Evolutionary conservation across 805 yeast genomes (phyloP).

Genomic region (Suhomyces vadensis): DNA sequence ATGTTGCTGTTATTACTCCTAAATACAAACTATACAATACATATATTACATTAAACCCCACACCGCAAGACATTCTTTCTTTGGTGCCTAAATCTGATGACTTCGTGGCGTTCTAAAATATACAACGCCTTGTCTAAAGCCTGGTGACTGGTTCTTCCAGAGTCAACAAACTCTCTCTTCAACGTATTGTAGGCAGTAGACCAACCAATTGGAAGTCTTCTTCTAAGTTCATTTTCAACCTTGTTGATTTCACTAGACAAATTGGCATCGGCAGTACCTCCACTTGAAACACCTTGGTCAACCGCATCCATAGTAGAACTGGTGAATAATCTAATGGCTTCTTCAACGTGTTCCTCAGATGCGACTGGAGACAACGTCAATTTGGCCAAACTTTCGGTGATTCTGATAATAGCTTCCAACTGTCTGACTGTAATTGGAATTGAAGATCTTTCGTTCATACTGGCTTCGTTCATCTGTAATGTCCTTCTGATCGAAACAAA

Average conservation of each 20-base stretch:
- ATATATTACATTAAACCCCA: constrained; percentile 48
- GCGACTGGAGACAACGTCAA: constrained; percentile 81
- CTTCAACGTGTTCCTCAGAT: constrained; percentile 86
- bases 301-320: constrained; percentile 99
- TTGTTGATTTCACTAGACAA: constrained; percentile 68
- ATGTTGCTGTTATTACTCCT: not conserved
- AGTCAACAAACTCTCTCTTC: constrained; percentile 75
- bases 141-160: constrained; percentile 59
- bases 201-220: constrained; percentile 95
- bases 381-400: constrained; percentile 91
- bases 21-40: constrained; percentile 2
- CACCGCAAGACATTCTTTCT: constrained; percentile 76
- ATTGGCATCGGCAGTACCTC: constrained; percentile 51
- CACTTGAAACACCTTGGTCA: constrained; percentile 55
- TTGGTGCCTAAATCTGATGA: constrained; percentile 86
- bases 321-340: constrained; percentile 88
- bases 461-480: constrained; percentile 76
- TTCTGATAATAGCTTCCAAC: constrained; percentile 94
- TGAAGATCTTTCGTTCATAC: constrained; percentile 84
- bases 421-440: constrained; percentile 98
- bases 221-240: constrained; percentile 82
- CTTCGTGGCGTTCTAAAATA: constrained; percentile 81
- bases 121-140: constrained; percentile 82
- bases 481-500: constrained; percentile 87
- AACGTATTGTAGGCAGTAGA: constrained; percentile 85